These are phyloP conservation scores for Metarhizium guizhouense DNA, from an alignment of 2,329 filamentous ascomycete genomes.

Conservation along the genomic window DNA sequence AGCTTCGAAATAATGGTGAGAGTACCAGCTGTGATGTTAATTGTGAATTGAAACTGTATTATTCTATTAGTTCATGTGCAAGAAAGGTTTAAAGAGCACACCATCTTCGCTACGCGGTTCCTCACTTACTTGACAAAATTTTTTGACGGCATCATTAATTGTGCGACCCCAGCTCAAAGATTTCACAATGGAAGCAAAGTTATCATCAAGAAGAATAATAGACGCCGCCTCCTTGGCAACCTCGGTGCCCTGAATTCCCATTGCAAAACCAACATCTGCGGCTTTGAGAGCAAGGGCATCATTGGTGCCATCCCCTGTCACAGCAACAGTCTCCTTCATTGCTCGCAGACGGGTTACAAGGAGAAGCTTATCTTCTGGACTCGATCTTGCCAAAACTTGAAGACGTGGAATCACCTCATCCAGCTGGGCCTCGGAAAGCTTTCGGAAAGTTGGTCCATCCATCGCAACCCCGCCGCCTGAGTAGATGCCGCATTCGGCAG, in stretches of 20 bases:
- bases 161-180: constrained; percentile 54
- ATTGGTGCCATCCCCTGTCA: constrained; percentile 59
- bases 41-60: constrained; percentile 50
- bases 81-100: not conserved
- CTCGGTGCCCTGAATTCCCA: constrained; percentile 59
- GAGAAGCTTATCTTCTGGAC: constrained; percentile 59
- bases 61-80: not conserved
- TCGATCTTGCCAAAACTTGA: constrained; percentile 60
- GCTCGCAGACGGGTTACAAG: constrained; percentile 56
- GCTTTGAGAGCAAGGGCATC: constrained; percentile 57
- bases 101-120: not conserved
- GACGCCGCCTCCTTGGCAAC: constrained; percentile 58
- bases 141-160: constrained; percentile 55
- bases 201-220: constrained; percentile 57
- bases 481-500: constrained; percentile 31
- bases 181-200: constrained; percentile 56
- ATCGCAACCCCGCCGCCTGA: constrained; percentile 59
- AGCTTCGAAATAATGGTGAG: constrained; percentile 56
- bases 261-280: constrained; percentile 59
- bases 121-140: constrained; percentile 46
- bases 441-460: constrained; percentile 44
- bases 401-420: constrained; percentile 50
- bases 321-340: constrained; percentile 57
- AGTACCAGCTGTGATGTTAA: constrained; percentile 58
- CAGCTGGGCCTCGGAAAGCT: constrained; percentile 39